Evolutionary conservation across 441 rosid species (phyloP), one percentile per base, ranked within the genome.

Genomic region (Dalechampia spathulata): DNA sequence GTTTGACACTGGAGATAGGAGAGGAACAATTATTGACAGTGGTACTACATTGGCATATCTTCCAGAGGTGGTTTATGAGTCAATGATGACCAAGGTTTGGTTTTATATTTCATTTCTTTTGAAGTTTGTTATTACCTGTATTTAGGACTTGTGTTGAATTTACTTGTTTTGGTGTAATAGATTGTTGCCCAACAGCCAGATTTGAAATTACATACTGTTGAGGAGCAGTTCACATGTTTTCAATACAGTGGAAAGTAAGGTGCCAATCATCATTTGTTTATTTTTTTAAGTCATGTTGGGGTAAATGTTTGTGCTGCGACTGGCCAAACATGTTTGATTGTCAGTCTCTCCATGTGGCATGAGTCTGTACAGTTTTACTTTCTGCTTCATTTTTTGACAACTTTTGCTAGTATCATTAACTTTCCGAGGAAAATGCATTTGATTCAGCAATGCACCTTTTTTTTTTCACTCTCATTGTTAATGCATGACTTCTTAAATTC

Each of bases 41-140:
- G 99, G 99, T 62, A 92, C 99, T 51, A 86, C 96, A 55, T 67
- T 92, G 74, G 85, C 91, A 58, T 92, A 86, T 76, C 82, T 92
- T 65, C 96, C 99, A 4, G 61, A 58, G 7, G 58, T 47, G 32
- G 75, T 88, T 49, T 89, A 66, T 67, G 66, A 80, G 21, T 60
- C 81, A 37, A 3, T 92, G 64, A 58, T 85, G 78, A 51, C 6
- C 42, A 57, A 72, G 83, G 91, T 85, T 43, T 49, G 34, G 28
- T 12, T 19, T n/a, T 30, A 46, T 22, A 49, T 22, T 21, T 57
- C 39, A 53, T 15, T 61, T 32, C 26, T 12, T 60, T 64, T 57
- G 11, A 36, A 58, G 26, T 39, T 48, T 63, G n/a, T 26, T 44
- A 17, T 40, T 53, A 38, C 32, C 26, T 28, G 2, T 34, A 8